Conservation (phyloP, 2,329 filamentous ascomycete species). For the Bipolaris cookei region DNA sequence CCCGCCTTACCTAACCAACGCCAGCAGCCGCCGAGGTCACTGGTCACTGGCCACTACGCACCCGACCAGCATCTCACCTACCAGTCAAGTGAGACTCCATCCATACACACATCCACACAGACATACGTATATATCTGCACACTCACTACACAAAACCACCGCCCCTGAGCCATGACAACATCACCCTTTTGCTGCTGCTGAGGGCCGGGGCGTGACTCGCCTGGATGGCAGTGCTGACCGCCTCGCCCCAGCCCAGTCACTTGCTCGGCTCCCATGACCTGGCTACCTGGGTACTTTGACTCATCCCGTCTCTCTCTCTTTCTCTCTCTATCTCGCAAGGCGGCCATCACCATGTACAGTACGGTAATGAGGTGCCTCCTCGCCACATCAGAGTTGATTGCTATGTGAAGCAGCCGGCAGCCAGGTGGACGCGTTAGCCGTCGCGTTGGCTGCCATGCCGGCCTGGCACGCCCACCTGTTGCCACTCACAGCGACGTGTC, state of each 20-base stretch:
- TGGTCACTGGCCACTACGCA: slow-evolving; percentile 16
- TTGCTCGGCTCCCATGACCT: slow-evolving; percentile 39
- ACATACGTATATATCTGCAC: no score
- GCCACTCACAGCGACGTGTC: slow-evolving; percentile 8
- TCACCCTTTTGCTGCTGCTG: slow-evolving; percentile 25
- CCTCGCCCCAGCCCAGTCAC: slow-evolving; percentile 37
- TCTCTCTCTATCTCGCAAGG: slow-evolving; percentile 2
- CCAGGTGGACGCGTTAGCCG: slow-evolving; percentile 2
- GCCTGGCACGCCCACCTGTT: not conserved
- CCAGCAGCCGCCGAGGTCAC: not conserved
- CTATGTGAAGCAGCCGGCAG: not conserved
- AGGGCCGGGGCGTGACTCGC: slow-evolving; percentile 30
- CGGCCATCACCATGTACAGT: not conserved
- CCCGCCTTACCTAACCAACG: slow-evolving; percentile 16
- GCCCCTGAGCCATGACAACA: slow-evolving; percentile 24
- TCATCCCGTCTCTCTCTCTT: slow-evolving; percentile 25
- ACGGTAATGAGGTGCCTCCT: not conserved
- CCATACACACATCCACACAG: no score
- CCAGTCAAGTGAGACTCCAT: slow-evolving; percentile 11
- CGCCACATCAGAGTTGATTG: not conserved
- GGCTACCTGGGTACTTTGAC: slow-evolving; percentile 18
- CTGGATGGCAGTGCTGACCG: slow-evolving; percentile 40
- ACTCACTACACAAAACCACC: slow-evolving; percentile 2
- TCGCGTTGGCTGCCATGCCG: slow-evolving; percentile 8
- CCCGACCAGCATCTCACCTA: slow-evolving; percentile 12